Evolutionary conservation across 2,329 filamentous ascomycete genomes (phyloP), one percentile per base, ranked within the genome.

Genomic region (Fusarium caatingaense): DNA sequence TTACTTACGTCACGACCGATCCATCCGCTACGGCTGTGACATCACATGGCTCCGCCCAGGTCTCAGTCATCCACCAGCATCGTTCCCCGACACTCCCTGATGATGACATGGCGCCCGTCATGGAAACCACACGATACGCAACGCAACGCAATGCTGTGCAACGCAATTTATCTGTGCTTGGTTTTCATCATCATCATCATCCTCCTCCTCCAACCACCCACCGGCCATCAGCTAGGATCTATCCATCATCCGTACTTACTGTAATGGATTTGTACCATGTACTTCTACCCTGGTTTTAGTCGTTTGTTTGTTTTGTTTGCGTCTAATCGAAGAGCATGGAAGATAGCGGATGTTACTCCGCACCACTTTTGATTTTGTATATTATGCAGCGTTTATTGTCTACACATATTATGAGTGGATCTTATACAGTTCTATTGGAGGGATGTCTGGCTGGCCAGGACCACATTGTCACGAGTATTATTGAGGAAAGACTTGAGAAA

Each of bases 21-120:
- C 34, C 50, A 60, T 45, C 16, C 8, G 40, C 13, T 20, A 44
- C 40, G 42, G 25, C 25, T 41, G 20, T 72, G 64, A 73, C 68
- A 60, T 69, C 68, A 72, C 50, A 45, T 42, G 47, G 48, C 18
- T 21, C 68, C 64, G 41, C 68, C 25, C 51, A 23, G 50, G 44
- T 60, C 46, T 54, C 47, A 61, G 66, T 56, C 57, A 18, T 45
- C 30, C 44, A 71, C 42, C 51, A 56, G 51, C 48, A 53, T 49
- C 40, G 48, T 44, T 37, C 41, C 45, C 49, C 48, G 23, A 50
- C 30, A 56, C 61, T 66, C 60, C 54, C 49, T 66, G 57, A 75
- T 75, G 73, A 75, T 72, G 73, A 72, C 73, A 75, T 75, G 68
- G 70, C 64, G 72, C 47, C 63, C 60, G 57, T 65, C 47, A 60